Percentiles rank a stretch among this genome's conserved stretches.
phyloP scores from a whole-genome alignment of 129 eudicot species.

The Helianthus tuberosus region DNA sequence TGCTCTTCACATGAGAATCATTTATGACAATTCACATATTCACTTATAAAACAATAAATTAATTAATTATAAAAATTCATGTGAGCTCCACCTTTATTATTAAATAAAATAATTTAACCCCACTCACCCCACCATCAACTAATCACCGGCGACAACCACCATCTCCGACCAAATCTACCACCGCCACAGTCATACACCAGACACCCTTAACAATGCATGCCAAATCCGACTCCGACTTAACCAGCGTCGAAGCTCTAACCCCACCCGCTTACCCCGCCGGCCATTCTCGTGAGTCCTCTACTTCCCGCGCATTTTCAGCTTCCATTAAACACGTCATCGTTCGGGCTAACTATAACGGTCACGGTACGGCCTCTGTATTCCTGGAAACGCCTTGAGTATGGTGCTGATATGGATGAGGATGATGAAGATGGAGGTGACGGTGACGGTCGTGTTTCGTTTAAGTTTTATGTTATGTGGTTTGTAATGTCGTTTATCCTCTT shows the following conservation, averaged over 20 bases:
- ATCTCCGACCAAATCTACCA: too few species aligned
- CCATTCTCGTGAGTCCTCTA: slow-evolving; percentile 92
- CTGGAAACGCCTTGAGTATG: slow-evolving; percentile 70
- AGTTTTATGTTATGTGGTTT: slow-evolving; percentile 66
- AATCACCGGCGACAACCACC: too few species aligned
- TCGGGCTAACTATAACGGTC: too few species aligned
- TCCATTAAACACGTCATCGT: slow-evolving; percentile 47
- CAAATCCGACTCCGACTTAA: slow-evolving; percentile 84
- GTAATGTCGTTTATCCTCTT: slow-evolving; percentile 57
- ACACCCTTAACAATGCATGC: slow-evolving; percentile 62
- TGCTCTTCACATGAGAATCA: too few species aligned
- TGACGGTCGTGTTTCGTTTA: slow-evolving; percentile 29
- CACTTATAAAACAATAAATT: too few species aligned
- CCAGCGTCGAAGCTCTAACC: slow-evolving; percentile 73
- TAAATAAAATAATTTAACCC: too few species aligned
- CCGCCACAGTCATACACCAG: too few species aligned
- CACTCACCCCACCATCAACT: too few species aligned
- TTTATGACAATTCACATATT: too few species aligned
- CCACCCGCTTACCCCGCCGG: slow-evolving; percentile 83
- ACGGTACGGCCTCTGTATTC: slow-evolving; percentile 21
- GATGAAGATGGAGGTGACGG: slow-evolving; percentile 40
- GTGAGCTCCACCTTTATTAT: too few species aligned
- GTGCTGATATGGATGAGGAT: slow-evolving; percentile 28
- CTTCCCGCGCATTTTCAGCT: slow-evolving; percentile 69
- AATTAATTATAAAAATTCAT: too few species aligned